These are phyloP conservation scores for Aspergillus avenaceus DNA, from an alignment of 495 filamentous ascomycete species.

Conservation along the genomic window DNA sequence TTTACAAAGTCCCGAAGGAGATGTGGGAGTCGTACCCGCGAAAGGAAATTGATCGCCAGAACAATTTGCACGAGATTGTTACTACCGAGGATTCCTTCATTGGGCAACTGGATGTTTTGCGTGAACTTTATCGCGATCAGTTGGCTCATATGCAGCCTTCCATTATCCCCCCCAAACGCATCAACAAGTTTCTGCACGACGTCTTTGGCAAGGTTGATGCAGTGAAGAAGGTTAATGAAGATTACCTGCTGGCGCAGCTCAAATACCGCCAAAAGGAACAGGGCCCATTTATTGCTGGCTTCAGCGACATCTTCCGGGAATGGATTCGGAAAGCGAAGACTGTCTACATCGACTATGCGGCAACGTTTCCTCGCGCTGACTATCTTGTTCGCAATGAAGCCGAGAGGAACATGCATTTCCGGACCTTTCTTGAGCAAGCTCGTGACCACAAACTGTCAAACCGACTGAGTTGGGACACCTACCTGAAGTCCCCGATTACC, in stretches of 20 bases:
- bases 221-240: constrained; percentile 88
- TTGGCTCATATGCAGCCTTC: constrained; percentile 69
- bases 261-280: constrained; percentile 98
- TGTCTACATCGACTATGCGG: constrained; percentile 89
- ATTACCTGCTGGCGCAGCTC: constrained; percentile 88
- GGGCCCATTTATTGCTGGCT: constrained; percentile 88
- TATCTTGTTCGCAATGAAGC: constrained; percentile 82
- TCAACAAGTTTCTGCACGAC: constrained; percentile 71
- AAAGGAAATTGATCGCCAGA: constrained; percentile 91
- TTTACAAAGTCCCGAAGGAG: constrained; percentile 82
- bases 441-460: constrained; percentile 77
- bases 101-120: constrained; percentile 77
- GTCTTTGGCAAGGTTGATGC: constrained; percentile 90
- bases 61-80: constrained; percentile 93
- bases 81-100: constrained; percentile 90
- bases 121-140: constrained; percentile 80
- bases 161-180: constrained; percentile 70
- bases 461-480: constrained; percentile 89
- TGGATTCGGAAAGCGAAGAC: constrained; percentile 94
- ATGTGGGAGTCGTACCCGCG: constrained; percentile 61
- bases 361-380: constrained; percentile 77
- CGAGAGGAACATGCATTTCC: constrained; percentile 80
- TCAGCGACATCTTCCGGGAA: constrained; percentile 96
- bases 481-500: constrained; percentile 89
- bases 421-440: constrained; percentile 75